These are phyloP conservation scores for Wickerhamiella azyma DNA, from an alignment of 805 yeast species.

Conservation along the genomic window DNA sequence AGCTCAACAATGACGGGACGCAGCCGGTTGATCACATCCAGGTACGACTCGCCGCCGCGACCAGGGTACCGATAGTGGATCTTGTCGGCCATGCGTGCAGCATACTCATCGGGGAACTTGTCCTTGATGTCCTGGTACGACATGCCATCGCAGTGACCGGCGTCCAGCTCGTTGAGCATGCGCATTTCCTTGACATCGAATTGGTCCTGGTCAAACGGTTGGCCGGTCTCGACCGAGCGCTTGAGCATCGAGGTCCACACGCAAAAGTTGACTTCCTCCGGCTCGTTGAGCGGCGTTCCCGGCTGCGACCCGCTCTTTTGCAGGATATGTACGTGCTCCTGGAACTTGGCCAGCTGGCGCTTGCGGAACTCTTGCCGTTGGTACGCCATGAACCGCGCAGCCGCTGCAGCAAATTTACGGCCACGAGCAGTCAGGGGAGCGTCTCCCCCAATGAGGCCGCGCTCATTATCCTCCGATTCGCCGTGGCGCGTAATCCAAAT, in stretches of 20 bases:
- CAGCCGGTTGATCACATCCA: slow-evolving; percentile 83
- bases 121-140: slow-evolving; percentile 76
- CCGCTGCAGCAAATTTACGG: slow-evolving; percentile 51
- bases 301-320: slow-evolving; percentile 24
- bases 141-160: slow-evolving; percentile 86
- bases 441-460: slow-evolving; percentile 87
- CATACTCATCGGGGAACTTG: slow-evolving; percentile 63
- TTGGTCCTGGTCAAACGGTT: slow-evolving; percentile 55
- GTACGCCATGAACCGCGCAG: slow-evolving; percentile 57
- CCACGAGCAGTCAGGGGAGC: slow-evolving; percentile 73
- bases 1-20: slow-evolving; percentile 85
- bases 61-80: slow-evolving; percentile 88
- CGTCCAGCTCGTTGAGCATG: slow-evolving; percentile 86
- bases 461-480: slow-evolving; percentile 72
- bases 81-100: slow-evolving; percentile 61
- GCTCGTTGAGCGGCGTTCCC: slow-evolving; percentile 26
- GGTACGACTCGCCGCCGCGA: slow-evolving; percentile 88
- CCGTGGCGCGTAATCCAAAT: slow-evolving; percentile 95
- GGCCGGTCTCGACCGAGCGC: slow-evolving; percentile 67
- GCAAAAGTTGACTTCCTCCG: slow-evolving; percentile 63
- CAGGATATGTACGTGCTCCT: slow-evolving; percentile 33
- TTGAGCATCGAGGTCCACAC: slow-evolving; percentile 87
- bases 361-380: slow-evolving; percentile 58
- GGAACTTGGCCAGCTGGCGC: slow-evolving; percentile 42
- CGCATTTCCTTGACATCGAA: slow-evolving; percentile 78